Conservation (phyloP, 164 flowering plant genomes). For the Saururus chinensis region DNA sequence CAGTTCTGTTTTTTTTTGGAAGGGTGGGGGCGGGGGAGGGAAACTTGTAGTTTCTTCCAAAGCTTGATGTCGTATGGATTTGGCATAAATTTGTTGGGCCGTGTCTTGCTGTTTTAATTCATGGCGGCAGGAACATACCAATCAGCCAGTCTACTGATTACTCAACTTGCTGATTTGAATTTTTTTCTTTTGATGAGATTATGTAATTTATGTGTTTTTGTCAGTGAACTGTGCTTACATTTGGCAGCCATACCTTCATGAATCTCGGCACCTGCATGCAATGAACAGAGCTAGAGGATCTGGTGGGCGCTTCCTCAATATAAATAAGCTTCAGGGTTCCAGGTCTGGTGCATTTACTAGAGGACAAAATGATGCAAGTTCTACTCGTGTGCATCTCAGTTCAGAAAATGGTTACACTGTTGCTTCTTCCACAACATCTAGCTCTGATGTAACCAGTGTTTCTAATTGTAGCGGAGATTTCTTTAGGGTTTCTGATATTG, state of each 20-base stretch:
- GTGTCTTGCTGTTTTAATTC: no score
- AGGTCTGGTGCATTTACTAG: constrained; percentile 5
- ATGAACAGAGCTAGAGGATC: constrained; percentile 69
- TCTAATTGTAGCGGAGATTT: constrained; percentile 16
- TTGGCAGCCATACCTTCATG: constrained; percentile 76
- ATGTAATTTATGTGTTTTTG: not conserved
- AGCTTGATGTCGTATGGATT: no score
- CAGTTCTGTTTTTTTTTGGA: no score
- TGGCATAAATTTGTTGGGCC: no score
- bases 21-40: no score
- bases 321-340: constrained; percentile 33
- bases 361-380: constrained; percentile 6
- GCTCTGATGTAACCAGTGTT: constrained; percentile 19
- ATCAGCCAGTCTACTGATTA: no score
- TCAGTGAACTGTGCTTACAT: not conserved
- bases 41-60: no score
- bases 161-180: not conserved
- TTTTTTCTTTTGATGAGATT: not conserved
- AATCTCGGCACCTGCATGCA: constrained; percentile 85
- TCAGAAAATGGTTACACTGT: constrained; percentile 14
- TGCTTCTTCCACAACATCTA: constrained; percentile 17
- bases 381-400: constrained; percentile 8
- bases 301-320: constrained; percentile 81
- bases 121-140: no score
- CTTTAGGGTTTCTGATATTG: constrained; percentile 22